Evolutionary conservation across 495 filamentous ascomycete species (phyloP).

Genomic region (Niebla homalea): DNA sequence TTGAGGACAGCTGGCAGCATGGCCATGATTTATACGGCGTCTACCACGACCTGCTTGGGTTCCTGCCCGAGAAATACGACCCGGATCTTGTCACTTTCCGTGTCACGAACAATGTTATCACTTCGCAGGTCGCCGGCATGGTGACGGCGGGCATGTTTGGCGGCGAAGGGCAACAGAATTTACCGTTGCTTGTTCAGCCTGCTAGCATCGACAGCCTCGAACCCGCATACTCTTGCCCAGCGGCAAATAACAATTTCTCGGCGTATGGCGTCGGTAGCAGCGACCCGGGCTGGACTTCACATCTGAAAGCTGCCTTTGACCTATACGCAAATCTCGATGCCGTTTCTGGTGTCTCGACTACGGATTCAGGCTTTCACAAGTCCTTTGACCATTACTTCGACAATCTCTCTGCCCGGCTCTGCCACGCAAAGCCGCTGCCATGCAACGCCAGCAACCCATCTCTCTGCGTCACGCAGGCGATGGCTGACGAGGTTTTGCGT

Average conservation of each 20-base stretch:
- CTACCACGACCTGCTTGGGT: conserved; percentile 45
- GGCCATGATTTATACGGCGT: conserved; percentile 50
- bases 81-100: conserved; percentile 36
- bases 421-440: conserved; percentile 49
- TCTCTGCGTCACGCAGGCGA: conserved; percentile 40
- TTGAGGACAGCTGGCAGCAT: conserved; percentile 54
- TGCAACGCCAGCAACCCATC: conserved; percentile 36
- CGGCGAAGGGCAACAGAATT: conserved; percentile 16
- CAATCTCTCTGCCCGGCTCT: conserved; percentile 55
- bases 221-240: conserved; percentile 45
- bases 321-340: conserved; percentile 42
- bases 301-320: conserved; percentile 38
- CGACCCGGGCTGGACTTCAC: conserved; percentile 37
- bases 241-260: conserved; percentile 30
- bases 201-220: conserved; percentile 48
- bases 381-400: conserved; percentile 64
- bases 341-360: conserved; percentile 43
- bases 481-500: conserved; percentile 49
- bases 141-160: conserved; percentile 47
- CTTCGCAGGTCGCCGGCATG: conserved; percentile 55
- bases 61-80: conserved; percentile 37
- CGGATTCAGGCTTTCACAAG: conserved; percentile 43
- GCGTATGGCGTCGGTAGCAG: conserved; percentile 33
- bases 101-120: conserved; percentile 59
- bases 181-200: conserved; percentile 35